phyloP scores from a whole-genome alignment of 345 rosid species.

The Eucalyptus pauciflora region DNA sequence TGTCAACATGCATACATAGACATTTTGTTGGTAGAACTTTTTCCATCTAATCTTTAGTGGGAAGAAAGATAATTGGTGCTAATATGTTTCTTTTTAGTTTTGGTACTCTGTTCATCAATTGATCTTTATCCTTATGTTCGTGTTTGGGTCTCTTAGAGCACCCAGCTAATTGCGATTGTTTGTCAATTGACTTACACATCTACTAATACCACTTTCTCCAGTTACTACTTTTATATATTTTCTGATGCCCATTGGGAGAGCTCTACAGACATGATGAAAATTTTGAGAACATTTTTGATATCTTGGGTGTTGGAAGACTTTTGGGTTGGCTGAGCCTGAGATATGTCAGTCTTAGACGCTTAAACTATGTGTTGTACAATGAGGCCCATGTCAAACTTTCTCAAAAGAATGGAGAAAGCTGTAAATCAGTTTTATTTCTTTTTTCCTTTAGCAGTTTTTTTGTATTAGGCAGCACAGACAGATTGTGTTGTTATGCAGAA shows the following conservation, averaged over 20 bases:
- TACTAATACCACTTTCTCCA: not conserved
- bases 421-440: not conserved
- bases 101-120: not conserved
- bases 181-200: not conserved
- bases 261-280: not conserved
- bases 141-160: not conserved
- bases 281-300: not conserved
- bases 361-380: not conserved
- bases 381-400: not conserved
- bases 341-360: not conserved
- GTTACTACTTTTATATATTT: not conserved
- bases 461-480: not conserved
- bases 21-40: not conserved
- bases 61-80: not conserved
- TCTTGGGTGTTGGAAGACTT: not conserved
- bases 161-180: not conserved
- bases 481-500: constrained; percentile 29
- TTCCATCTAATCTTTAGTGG: not conserved
- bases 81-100: not conserved
- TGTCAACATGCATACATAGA: not conserved
- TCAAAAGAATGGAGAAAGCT: not conserved
- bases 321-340: not conserved
- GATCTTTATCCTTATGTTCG: not conserved
- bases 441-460: not conserved
- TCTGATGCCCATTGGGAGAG: not conserved